Conservation (phyloP, 768 basidiomycete genomes). For the Astraeus odoratus region DNA sequence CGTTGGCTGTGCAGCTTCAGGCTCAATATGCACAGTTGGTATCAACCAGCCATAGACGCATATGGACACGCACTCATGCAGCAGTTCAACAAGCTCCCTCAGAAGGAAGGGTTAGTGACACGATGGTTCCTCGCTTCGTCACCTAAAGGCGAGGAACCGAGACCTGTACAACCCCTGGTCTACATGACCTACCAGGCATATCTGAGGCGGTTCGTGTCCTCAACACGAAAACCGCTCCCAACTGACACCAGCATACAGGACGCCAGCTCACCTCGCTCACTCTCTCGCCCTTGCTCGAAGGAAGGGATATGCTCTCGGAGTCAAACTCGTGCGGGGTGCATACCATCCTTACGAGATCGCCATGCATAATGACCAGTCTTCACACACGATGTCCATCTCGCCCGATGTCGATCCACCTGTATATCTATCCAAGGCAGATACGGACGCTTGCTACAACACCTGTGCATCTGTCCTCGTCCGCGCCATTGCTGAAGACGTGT, state of each 20-base stretch:
- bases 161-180: slow-evolving; percentile 61
- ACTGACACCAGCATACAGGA: slow-evolving; percentile 33
- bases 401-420: slow-evolving; percentile 58
- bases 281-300: slow-evolving; percentile 58
- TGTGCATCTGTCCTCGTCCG: slow-evolving; percentile 53
- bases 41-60: slow-evolving; percentile 77
- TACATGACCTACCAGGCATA: slow-evolving; percentile 91
- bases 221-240: neutral
- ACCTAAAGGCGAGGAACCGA: neutral
- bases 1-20: neutral
- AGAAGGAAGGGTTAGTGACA: slow-evolving; percentile 3
- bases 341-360: slow-evolving; percentile 76
- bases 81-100: slow-evolving; percentile 54
- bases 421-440: slow-evolving; percentile 60
- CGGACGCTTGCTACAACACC: slow-evolving; percentile 66
- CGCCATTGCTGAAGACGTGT: slow-evolving; percentile 48
- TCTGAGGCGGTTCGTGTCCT: slow-evolving; percentile 50
- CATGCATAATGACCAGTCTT: slow-evolving; percentile 31
- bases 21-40: slow-evolving; percentile 37
- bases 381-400: slow-evolving; percentile 40
- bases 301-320: slow-evolving; percentile 70
- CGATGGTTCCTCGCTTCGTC: slow-evolving; percentile 4
- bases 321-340: slow-evolving; percentile 91
- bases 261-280: slow-evolving; percentile 58
- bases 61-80: slow-evolving; percentile 68